A percentile compares a stretch with the other conserved stretches of the same genome.
phyloP scores from a whole-genome alignment of 2,329 filamentous ascomycete species.

The Tolypocladium guangdongense region DNA sequence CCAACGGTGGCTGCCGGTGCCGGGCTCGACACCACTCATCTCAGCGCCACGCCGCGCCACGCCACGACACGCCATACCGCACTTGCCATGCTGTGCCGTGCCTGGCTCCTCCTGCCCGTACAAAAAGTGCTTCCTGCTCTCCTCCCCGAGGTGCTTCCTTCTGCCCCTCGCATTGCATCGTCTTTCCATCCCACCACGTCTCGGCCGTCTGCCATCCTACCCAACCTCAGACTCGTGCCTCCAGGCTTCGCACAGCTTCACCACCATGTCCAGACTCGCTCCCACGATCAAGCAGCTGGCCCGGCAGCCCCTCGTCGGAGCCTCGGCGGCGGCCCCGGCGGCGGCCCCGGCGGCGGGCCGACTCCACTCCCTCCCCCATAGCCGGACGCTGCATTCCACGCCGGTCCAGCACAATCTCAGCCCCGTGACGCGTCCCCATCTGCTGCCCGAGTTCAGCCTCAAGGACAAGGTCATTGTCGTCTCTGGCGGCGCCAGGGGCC shows the following conservation, averaged over 20 bases:
- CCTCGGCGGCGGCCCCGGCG: conserved; percentile 1
- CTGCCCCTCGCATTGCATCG: background rate
- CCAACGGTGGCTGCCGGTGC: background rate
- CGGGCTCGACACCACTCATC: background rate
- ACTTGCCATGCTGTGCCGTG: background rate
- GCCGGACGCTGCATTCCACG: conserved; percentile 12
- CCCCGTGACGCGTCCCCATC: conserved; percentile 11
- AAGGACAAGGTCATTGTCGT: conserved; percentile 65
- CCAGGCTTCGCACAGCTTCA: background rate
- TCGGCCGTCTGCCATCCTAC: background rate
- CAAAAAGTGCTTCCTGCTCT: background rate
- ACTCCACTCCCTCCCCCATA: conserved; percentile 1
- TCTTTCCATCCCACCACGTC: background rate
- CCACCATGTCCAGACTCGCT: conserved; percentile 15
- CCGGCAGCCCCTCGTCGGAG: conserved; percentile 6
- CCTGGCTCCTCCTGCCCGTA: background rate
- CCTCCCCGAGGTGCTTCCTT: background rate
- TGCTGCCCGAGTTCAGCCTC: conserved; percentile 65
- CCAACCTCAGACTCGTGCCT: background rate
- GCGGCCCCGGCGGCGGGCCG: conserved; percentile 3
- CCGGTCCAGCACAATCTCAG: conserved; percentile 8
- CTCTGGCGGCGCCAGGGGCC: conserved; percentile 64
- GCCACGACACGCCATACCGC: background rate
- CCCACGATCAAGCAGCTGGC: conserved; percentile 10
- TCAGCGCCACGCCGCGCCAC: background rate